Evolutionary conservation across 306 rosid species (phyloP).

Genomic region (Gleditsia sinensis): DNA sequence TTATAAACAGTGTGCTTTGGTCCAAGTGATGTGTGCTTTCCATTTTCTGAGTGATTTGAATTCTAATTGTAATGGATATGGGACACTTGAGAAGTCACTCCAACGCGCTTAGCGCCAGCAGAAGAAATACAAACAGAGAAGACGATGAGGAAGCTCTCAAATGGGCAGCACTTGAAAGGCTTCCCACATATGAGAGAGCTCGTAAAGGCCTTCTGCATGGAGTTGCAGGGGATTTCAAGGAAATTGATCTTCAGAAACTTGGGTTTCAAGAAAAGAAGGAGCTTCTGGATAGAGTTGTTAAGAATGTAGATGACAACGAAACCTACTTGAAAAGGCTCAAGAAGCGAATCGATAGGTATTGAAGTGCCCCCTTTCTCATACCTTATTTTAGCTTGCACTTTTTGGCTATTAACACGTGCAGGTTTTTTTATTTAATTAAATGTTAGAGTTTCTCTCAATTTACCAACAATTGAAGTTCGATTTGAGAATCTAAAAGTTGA

Average conservation of each 20-base stretch:
- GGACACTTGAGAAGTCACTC: background rate
- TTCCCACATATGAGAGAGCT: slow-evolving; percentile 27
- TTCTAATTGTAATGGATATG: too few species aligned
- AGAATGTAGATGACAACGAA: slow-evolving; percentile 24
- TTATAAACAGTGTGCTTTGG: background rate
- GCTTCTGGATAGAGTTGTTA: slow-evolving; percentile 17
- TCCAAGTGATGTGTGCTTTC: background rate
- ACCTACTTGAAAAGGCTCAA: slow-evolving; percentile 30
- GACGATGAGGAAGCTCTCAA: slow-evolving; percentile 32
- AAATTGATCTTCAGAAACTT: slow-evolving; percentile 26
- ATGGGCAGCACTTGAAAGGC: slow-evolving; percentile 37
- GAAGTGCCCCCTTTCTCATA: background rate
- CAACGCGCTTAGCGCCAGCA: background rate
- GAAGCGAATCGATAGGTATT: slow-evolving; percentile 30
- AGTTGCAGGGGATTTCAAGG: slow-evolving; percentile 13
- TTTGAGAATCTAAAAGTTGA: slow-evolving; percentile 31
- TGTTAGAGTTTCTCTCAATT: slow-evolving; percentile 15
- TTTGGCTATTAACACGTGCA: too few species aligned
- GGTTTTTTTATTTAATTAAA: too few species aligned
- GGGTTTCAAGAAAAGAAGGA: slow-evolving; percentile 26
- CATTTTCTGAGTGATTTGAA: too few species aligned
- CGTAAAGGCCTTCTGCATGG: slow-evolving; percentile 33
- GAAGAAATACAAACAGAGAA: background rate
- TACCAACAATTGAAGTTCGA: slow-evolving; percentile 41
- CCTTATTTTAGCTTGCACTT: too few species aligned